These are phyloP conservation scores for Barnettozyma siamensis DNA, from an alignment of 805 yeast species.

Conservation along the genomic window DNA sequence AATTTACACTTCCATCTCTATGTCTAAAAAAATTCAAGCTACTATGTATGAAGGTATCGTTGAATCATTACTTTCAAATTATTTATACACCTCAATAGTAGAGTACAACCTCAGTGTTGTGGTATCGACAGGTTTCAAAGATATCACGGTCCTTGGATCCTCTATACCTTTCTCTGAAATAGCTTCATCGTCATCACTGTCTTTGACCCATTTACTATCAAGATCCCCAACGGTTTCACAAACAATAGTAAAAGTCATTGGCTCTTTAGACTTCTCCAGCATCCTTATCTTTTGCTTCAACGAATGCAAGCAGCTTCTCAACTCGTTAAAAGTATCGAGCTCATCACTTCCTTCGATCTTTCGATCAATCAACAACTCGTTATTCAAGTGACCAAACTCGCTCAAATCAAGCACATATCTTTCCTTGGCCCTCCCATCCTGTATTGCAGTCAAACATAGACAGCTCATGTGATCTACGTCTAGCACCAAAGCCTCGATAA, in stretches of 20 bases:
- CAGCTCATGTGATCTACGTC: conserved; percentile 8
- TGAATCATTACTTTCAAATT: no score
- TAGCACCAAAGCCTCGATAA: conserved; percentile 4
- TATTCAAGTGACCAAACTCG: conserved; percentile 23
- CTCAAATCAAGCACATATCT: conserved; percentile 34
- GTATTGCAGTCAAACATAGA: conserved; percentile 30
- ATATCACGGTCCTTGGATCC: conserved; percentile 10
- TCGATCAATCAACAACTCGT: conserved; percentile 5
- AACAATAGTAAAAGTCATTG: conserved; percentile 9
- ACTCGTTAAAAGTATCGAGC: conserved; percentile 14
- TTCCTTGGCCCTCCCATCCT: conserved; percentile 27
- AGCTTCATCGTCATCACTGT: conserved; percentile 14
- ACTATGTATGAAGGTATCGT: no score
- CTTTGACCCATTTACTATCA: conserved; percentile 14
- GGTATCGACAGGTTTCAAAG: conserved; percentile 2
- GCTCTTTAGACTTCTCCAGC: not conserved
- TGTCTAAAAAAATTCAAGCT: no score
- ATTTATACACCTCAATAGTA: conserved; percentile 24
- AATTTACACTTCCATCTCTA: no score
- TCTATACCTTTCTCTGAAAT: conserved; percentile 2
- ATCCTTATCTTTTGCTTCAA: conserved; percentile 12
- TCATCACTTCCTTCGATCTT: conserved; percentile 6
- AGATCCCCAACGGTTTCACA: conserved; percentile 13
- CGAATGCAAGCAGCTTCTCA: conserved; percentile 17
- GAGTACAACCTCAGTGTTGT: conserved; percentile 34